Evolutionary conservation across 2,329 filamentous ascomycete species (phyloP), one percentile per base, ranked within the genome.

Genomic region (Scopulariopsis brevicaulis): DNA sequence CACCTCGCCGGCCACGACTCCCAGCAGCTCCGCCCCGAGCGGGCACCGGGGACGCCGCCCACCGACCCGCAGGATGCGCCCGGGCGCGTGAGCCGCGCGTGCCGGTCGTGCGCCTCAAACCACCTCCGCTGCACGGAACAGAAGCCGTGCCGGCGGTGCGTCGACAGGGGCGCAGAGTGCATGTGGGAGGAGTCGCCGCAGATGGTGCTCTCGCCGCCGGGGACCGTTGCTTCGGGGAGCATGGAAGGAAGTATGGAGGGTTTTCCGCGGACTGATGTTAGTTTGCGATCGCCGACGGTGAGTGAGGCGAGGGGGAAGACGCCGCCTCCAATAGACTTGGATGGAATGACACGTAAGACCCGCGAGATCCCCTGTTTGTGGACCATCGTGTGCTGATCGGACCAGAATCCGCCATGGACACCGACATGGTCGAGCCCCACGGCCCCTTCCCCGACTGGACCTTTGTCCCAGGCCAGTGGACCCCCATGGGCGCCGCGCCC

Each of bases 81-180:
- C n/a, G 63, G 59, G 1, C 75, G 79, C 10, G 79, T 82, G 14
- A 77, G 73, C 10, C 77, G 80, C 61, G 79, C 79, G 15, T 82
- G 79, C 61, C 73, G 74, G 28, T 68, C 76, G 8, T 82, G 79
- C 61, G 78, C 79, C 3, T 65, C 72, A n/a, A 77, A 78, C 11
- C 71, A 79, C 22, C 77, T 82, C 52, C 81, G 81, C 62, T 82
- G 79, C 60, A 77, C 80, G 60, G 79, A 82, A 59, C 64, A 70
- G 20, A 81, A 82, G 66, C 79, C 79, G 32, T 82, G 79, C 64
- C 73, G 73, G n/a, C 73, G 78, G 32, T 81, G 79, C 61, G 69
- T 73, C 54, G 74, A 70, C 58, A 73, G 77, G 25, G 74, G 75
- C 50, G 60, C 81, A 55, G 65, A 63, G 14, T 82, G 79, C 66